Evolutionary conservation across 164 flowering plant genomes (phyloP), one percentile per base, ranked within the genome.

Genomic region (Vitis rotundifolia): DNA sequence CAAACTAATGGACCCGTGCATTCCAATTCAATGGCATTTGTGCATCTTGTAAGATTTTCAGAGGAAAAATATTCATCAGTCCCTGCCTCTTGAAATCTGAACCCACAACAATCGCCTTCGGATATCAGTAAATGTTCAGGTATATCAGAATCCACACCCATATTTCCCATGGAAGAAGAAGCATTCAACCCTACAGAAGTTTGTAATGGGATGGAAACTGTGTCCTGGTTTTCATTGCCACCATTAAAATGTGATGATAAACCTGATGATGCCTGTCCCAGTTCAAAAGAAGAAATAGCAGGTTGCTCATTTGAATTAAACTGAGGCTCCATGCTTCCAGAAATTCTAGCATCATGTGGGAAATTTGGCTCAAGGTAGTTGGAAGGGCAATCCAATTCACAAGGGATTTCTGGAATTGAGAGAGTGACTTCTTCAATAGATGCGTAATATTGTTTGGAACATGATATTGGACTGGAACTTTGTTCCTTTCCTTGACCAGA

Each of bases 341-440:
- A 79, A 70, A 71, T 65, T 58, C 67, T 84, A 71, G 61, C 64
- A 58, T 69, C 78, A 71, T 74, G 70, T 11, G 74, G 66, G 19
- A 68, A 57, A 62, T 61, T 69, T 53, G 82, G 78, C n/a, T 77
- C 83, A 16, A 72, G 50, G 47, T 73, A 49, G 48, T 71, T 78
- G 8, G 72, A 69, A 59, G 82, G 71, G 58, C 66, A 66, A 47
- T 58, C 75, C 28, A 66, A 57, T 65, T 77, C 82, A 75, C 76
- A 72, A 71, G 80, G 70, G 68, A 71, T 67, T 44, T 83, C 87
- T 26, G 87, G 77, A 31, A 84, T 79, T 12, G 79, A 61, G 72
- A 69, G 73, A 12, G 74, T 57, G 60, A 72, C 75, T 49, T 88
- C 93, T 68, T 82, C 87, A 52, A 79, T 19, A 56, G 86, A 68